Evolutionary conservation across 768 basidiomycete species (phyloP), one percentile per base, ranked within the genome.

Genomic region (Auricularia auricula-judae): DNA sequence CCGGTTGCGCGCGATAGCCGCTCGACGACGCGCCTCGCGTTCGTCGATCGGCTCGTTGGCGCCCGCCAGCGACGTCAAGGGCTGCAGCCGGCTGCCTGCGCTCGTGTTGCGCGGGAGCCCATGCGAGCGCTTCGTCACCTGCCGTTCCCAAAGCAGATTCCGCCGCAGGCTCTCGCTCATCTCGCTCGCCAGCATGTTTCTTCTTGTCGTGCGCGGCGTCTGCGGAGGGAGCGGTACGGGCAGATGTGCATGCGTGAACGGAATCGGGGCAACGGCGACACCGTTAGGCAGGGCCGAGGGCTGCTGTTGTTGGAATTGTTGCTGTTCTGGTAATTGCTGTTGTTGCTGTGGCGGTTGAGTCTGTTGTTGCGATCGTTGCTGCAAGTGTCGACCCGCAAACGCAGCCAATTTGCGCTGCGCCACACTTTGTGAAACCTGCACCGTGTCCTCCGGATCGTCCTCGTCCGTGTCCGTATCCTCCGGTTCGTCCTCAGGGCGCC

Each of bases 101-200:
- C 56, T 59, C 56, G 56, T 59, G 34, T 59, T 59, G 56, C 56
- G 56, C 23, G 23, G 56, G 23, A 33, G 56, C 21, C 23, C 56
- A 29, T 35, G 29, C 33, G 34, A 33, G 56, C 56, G 56, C 23
- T 59, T 59, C 21, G 56, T 18, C 56, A 59, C 56, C 56, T 59
- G 74, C 2, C 77, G 71, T 65, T 77, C 89, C 91, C 91, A 92
- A 4, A 94, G 75, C 64, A 94, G 72, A 69, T 93, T 89, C 58
- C 88, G 79, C 23, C 93, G 79, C 67, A 96, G 75, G 65, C 86
- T 88, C 75, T 96, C 93, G 36, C 88, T 87, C 71, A 96, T 78
- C 74, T 96, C 93, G 3, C 86, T 88, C 64, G 86, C 80, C 58
- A 95, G 79, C 90, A 95, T 95, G 68, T 83, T 81, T 61, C 90